Percentiles rank a stretch among this genome's conserved stretches.
phyloP scores from a whole-genome alignment of 371 early-diverging fungal genomes.

The Rhizopus arrhizus region DNA sequence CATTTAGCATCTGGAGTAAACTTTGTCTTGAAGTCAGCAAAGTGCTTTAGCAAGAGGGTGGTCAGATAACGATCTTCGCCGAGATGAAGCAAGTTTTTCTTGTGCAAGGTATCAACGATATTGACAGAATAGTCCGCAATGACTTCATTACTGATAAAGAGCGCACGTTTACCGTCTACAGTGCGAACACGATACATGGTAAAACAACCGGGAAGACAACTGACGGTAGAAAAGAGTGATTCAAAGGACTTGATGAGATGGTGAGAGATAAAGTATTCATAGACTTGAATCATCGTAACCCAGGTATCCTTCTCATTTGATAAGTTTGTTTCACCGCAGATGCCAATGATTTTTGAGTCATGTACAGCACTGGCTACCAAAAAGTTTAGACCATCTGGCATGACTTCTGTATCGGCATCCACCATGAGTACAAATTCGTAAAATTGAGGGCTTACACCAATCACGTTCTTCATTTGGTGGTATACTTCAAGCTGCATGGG shows the following conservation, averaged over 20 bases:
- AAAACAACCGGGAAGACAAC: conserved; percentile 97
- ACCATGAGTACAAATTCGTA: conserved; percentile 94
- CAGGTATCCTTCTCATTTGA: conserved; percentile 89
- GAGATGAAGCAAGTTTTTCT: conserved; percentile 84
- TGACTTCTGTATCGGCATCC: conserved; percentile 95
- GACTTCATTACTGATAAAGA: conserved; percentile 87
- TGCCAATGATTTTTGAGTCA: conserved; percentile 88
- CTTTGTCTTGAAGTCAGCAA: conserved; percentile 93
- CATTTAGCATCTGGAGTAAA: conserved; percentile 96
- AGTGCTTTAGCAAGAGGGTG: conserved; percentile 97
- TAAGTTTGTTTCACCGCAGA: conserved; percentile 92
- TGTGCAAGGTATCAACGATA: conserved; percentile 96
- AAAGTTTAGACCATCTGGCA: conserved; percentile 83
- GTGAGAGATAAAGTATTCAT: conserved; percentile 99
- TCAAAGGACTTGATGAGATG: conserved; percentile 99
- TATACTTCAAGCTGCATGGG: conserved; percentile 93
- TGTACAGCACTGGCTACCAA: conserved; percentile 84
- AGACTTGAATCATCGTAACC: conserved; percentile 99
- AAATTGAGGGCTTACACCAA: conserved; percentile 82
- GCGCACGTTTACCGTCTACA: conserved; percentile 81
- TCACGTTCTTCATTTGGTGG: conserved; percentile 89
- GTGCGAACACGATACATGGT: conserved; percentile 89
- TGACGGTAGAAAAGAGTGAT: conserved; percentile 96
- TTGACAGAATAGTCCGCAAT: conserved; percentile 93
- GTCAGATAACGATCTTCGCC: conserved; percentile 95